Base-by-base conservation (phyloP, 23 red algal species). In the Gracilariopsis chorda region DNA sequence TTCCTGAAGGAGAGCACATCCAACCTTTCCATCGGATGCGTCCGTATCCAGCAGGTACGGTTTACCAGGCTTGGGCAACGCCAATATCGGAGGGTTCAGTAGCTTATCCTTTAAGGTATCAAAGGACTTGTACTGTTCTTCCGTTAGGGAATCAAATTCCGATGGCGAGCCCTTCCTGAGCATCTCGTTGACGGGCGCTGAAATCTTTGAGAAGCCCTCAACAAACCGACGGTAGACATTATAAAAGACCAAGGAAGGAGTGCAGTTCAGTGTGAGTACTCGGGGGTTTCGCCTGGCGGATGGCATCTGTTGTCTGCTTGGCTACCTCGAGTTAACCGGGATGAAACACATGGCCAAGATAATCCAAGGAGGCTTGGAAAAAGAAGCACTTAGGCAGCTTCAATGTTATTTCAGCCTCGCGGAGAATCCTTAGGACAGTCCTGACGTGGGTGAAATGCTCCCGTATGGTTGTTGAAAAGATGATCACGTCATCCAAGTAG, bases 51-150 rank as follows among this genome's bases (percentile, higher is more conserved):
- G 28, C 20, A 80, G 5, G 49, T 10, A 80, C 4, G 44, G 46
- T 27, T 28, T 57, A 29, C 25, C 41, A 11, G 32, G 28, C 49
- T 57, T 68, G 3, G 80, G 80, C 25, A 85, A 45, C 10, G 48
- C 80, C 25, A 85, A 46, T 30, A 61, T 85, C 5, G 80, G 80
- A 6, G 60, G 80, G 59, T 85, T 85, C 27, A 61, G 25, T 4
- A 85, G 33, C 8, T 56, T 61, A 11, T 56, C 80, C 33, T 70
- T 73, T 52, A 85, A 34, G 34, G 28, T 44, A 13, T 85, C 55
- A 39, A 85, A 62, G 4, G 80, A 28, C n/a, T 62, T 20, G 8
- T 33, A 30, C 24, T 68, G 52, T 6, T 62, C 52, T 23, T 85
- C 48, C 8, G 52, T 41, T 5, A 68, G 75, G 34, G 7, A 10